Conservation (phyloP, 306 rosid species). For the Begonia fuchsioides region DNA sequence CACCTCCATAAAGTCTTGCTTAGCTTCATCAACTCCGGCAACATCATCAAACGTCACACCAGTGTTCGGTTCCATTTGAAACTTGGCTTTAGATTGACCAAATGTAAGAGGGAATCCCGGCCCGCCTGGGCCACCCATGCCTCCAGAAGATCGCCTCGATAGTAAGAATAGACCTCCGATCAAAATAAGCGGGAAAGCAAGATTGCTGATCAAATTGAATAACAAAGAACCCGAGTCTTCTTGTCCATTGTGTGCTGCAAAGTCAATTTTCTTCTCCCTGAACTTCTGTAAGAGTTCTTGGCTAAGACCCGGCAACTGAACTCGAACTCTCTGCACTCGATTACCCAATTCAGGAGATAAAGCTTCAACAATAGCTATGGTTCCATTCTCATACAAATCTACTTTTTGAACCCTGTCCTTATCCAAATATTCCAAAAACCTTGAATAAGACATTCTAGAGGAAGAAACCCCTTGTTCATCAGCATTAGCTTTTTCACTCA, state of each 20-base stretch:
- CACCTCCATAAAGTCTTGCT: conserved; percentile 96
- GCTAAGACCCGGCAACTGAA: conserved; percentile 92
- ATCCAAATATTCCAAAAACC: conserved; percentile 87
- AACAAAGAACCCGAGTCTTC: conserved; percentile 83
- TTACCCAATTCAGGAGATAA: conserved; percentile 89
- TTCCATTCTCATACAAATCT: conserved; percentile 84
- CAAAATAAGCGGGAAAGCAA: conserved; percentile 82
- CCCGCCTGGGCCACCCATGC: conserved; percentile 93
- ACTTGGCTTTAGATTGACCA: conserved; percentile 95
- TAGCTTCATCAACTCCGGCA: conserved; percentile 99
- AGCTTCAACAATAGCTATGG: conserved; percentile 84
- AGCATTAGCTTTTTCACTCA: conserved; percentile 58
- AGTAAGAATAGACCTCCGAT: conserved; percentile 90
- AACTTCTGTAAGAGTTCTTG: conserved; percentile 95
- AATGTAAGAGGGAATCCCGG: conserved; percentile 76
- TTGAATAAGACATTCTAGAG: conserved; percentile 92
- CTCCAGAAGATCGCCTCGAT: conserved; percentile 90
- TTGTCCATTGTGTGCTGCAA: conserved; percentile 97
- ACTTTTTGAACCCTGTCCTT: conserved; percentile 82
- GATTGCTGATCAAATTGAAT: conserved; percentile 74
- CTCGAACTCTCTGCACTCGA: conserved; percentile 80
- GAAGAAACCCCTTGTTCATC: conserved; percentile 90
- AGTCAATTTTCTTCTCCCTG: conserved; percentile 89
- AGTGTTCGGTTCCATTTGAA: conserved; percentile 96
- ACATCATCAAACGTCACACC: conserved; percentile 98